Evolutionary conservation across 2,329 filamentous ascomycete species (phyloP).

Genomic region (Trichoderma asperellum): DNA sequence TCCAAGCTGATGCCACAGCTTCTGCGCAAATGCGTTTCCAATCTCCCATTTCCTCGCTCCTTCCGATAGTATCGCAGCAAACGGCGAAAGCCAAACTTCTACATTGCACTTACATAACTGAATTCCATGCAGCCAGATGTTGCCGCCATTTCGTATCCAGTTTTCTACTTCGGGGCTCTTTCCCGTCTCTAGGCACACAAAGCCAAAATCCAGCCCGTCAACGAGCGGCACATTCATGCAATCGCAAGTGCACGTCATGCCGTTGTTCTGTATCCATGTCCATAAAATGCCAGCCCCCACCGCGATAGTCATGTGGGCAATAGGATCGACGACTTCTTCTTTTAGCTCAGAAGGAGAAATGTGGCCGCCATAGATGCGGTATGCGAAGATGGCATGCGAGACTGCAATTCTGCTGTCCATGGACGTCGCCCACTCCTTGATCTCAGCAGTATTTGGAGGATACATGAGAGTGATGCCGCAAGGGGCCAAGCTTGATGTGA

Average conservation of each 20-base stretch:
- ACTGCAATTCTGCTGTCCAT: slow-evolving; percentile 40
- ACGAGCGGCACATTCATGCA: slow-evolving; percentile 9
- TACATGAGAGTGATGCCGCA: slow-evolving; percentile 26
- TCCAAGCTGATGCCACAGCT: slow-evolving; percentile 25
- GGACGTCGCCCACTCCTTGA: slow-evolving; percentile 40
- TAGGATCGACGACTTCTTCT: slow-evolving; percentile 38
- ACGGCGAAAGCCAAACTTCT: slow-evolving; percentile 25
- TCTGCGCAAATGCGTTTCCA: slow-evolving; percentile 26
- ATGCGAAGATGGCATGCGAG: slow-evolving; percentile 41
- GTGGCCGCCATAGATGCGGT: slow-evolving; percentile 36
- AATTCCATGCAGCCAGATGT: slow-evolving; percentile 23
- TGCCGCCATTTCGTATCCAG: slow-evolving; percentile 27
- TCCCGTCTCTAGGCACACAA: slow-evolving; percentile 18
- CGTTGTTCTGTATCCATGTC: slow-evolving; percentile 42
- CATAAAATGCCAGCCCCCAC: slow-evolving; percentile 42
- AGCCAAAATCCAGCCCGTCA: slow-evolving; percentile 22
- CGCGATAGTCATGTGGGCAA: slow-evolving; percentile 41
- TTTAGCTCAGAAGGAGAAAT: neutral
- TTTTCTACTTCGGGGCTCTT: slow-evolving; percentile 26
- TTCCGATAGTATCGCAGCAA: slow-evolving; percentile 23
- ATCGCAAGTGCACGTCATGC: slow-evolving; percentile 32
- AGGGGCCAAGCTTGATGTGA: slow-evolving; percentile 20
- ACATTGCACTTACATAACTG: slow-evolving; percentile 26
- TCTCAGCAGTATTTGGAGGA: slow-evolving; percentile 31
- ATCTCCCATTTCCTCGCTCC: slow-evolving; percentile 26